Evolutionary conservation across 176 grass and related monocot genomes (phyloP), one percentile per base, ranked within the genome.

Genomic region (Neostapfia colusana): DNA sequence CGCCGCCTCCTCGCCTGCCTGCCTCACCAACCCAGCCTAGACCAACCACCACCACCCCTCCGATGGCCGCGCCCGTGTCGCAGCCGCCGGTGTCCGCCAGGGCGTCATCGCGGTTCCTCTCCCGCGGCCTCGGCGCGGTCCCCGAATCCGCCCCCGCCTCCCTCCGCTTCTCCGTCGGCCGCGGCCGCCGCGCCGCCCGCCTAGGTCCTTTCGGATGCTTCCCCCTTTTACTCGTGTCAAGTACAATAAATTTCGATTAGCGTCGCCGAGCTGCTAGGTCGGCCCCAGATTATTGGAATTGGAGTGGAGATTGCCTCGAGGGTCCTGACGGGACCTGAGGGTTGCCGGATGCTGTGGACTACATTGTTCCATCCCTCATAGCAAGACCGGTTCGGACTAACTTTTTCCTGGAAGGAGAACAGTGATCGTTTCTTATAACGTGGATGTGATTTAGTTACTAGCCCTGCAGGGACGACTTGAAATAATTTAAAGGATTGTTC

Each of bases 101-200:
- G 76, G 68, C 65, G 23, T 40, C 64, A 27, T 20, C 70, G 70
- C 59, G 80, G 49, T 2, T 69, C 65, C 76, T 71, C 12, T 48
- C 79, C 10, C 74, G 83, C 65, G 75, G 85, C 11, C 73, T 86
- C 70, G 59, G 58, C 20, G 65, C 69, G 16, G 26, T 80, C 63
- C 63, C 79, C 4, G 82, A 76, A 1, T 70, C 86, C 55, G 65
- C 91, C 16, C 68, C 82, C 41, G 71, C 89, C 49, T 83, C 88
- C 38, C 55, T 92, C 55, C 87, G 89, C 70, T 90, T 95, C 82
- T 88, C 96, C 61, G 51, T 92, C 46, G 70, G 36, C 23, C 92
- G 84, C 51, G 84, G 79, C 44, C 89, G 66, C 37, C 86, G 80
- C 70, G 69, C 51, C 58, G 49, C 73, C 18, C 55, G 71, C 56